Base-by-base conservation (phyloP, 2,329 filamentous ascomycete species). In the Colletotrichum falcatum region DNA sequence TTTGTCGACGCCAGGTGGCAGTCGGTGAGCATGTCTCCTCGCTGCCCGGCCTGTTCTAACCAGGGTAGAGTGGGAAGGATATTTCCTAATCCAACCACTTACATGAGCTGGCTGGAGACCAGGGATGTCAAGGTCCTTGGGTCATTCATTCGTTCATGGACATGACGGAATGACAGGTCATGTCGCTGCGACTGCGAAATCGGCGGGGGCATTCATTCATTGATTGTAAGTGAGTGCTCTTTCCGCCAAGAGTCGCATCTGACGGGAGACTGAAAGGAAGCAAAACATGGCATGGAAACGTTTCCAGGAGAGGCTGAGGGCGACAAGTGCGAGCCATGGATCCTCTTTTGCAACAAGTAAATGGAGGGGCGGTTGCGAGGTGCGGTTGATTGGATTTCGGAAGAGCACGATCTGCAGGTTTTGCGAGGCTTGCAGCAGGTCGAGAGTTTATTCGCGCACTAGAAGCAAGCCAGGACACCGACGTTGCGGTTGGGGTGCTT, bases 41-140 rank as follows among this genome's bases (percentile, higher is more conserved):
- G 30, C 20, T 26, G 44, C 11, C 60, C 26, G 37, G 58, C 39
- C 44, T 48, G 33, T 42, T 44, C 49, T 26, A 44, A 30, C 49
- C 49, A 54, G 54, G 54, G 33, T 56, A 18, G 8, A 28, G 49
- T 56, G 46, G 54, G 58, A 59, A 35, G 48, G 61, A 26, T n/a
- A 28, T 58, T 66, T 66, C 67, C 67, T 54, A 67, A 62, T 70
- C 51, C 67, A 63, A 70, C 67, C 55, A 70, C 64, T 56, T 58
- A 70, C 67, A 70, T 70, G 64, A 53, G 51, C 35, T 51, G 35
- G 44, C 64, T 53, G n/a, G 37, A 23, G 61, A 46, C 56, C 66
- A 33, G 46, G 62, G 42, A 26, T 42, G 44, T 59, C 64, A 61
- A 46, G 58, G 51, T n/a, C n/a, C n/a, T n/a, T n/a, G n/a, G n/a